A percentile compares a stretch with the other conserved stretches of the same genome.
Evolutionary conservation across 2,329 filamentous ascomycete species (phyloP).

Genomic region (Ilyonectria mors-panacis): DNA sequence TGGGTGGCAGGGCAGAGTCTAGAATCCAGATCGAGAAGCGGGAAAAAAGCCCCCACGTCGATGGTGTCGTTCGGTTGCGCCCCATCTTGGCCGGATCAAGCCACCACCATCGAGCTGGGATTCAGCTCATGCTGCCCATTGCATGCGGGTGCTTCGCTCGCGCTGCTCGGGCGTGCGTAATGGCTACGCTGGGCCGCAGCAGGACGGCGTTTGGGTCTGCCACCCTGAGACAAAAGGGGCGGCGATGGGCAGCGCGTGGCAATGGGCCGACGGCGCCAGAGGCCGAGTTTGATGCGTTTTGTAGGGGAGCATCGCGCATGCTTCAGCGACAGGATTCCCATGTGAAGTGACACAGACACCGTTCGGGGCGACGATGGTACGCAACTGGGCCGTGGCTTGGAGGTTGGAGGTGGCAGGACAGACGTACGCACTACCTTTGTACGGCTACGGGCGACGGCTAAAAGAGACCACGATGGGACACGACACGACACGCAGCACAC

Average conservation of each 20-base stretch:
- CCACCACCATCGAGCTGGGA: constrained; percentile 13
- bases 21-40: constrained; percentile 7
- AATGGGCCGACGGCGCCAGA: background rate
- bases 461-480: constrained; percentile 5
- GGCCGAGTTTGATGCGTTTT: background rate
- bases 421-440: background rate
- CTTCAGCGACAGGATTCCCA: background rate
- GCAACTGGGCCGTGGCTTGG: constrained; percentile 18
- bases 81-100: constrained; percentile 20
- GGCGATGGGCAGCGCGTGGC: background rate
- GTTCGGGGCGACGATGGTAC: background rate
- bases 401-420: constrained; percentile 4
- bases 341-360: background rate
- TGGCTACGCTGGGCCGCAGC: too few relatives aligned
- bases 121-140: constrained; percentile 17
- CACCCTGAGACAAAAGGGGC: background rate
- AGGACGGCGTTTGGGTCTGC: background rate
- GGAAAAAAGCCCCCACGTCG: constrained; percentile 12
- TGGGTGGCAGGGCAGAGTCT: background rate
- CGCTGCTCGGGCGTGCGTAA: too few relatives aligned
- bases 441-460: constrained; percentile 10
- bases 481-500: constrained; percentile 6
- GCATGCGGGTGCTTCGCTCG: constrained; percentile 1
- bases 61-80: constrained; percentile 19
- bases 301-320: background rate